Conservation (phyloP, 345 rosid genomes). For the Gossypium raimondii region DNA sequence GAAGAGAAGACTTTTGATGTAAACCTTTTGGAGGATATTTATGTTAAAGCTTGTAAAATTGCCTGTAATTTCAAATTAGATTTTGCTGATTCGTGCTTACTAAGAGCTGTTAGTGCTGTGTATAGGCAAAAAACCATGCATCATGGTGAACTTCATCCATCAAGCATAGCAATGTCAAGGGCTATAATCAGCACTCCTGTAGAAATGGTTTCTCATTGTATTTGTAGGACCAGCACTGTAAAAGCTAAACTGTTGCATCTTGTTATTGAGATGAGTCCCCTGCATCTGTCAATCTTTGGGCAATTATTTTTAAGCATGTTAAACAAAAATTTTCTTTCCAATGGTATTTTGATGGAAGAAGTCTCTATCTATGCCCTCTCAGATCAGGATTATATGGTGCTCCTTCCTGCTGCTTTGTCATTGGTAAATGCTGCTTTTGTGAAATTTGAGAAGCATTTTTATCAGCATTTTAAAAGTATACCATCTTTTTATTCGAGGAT, state of each 20-base stretch:
- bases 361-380: slow-evolving; percentile 34
- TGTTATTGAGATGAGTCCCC: slow-evolving; percentile 67
- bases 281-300: slow-evolving; percentile 70
- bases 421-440: slow-evolving; percentile 41
- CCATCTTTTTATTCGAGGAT: slow-evolving; percentile 53
- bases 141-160: slow-evolving; percentile 46
- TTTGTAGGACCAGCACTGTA: slow-evolving; percentile 36
- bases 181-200: slow-evolving; percentile 52
- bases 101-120: slow-evolving; percentile 48
- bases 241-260: slow-evolving; percentile 62
- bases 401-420: slow-evolving; percentile 67
- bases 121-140: slow-evolving; percentile 34
- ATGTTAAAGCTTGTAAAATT: slow-evolving; percentile 47
- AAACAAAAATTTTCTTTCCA: slow-evolving; percentile 19
- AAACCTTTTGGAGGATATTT: slow-evolving; percentile 57
- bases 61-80: slow-evolving; percentile 41
- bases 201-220: slow-evolving; percentile 58
- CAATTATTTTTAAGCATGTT: slow-evolving; percentile 35
- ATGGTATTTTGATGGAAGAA: slow-evolving; percentile 16
- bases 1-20: slow-evolving; percentile 41
- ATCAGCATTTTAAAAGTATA: slow-evolving; percentile 33
- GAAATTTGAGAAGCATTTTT: slow-evolving; percentile 43
- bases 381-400: slow-evolving; percentile 52
- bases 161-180: slow-evolving; percentile 48
- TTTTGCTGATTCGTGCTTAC: slow-evolving; percentile 59